A percentile compares a stretch with the other conserved stretches of the same genome.
Evolutionary conservation across 768 basidiomycete genomes (phyloP).

Genomic region (Amylocystis lapponica): DNA sequence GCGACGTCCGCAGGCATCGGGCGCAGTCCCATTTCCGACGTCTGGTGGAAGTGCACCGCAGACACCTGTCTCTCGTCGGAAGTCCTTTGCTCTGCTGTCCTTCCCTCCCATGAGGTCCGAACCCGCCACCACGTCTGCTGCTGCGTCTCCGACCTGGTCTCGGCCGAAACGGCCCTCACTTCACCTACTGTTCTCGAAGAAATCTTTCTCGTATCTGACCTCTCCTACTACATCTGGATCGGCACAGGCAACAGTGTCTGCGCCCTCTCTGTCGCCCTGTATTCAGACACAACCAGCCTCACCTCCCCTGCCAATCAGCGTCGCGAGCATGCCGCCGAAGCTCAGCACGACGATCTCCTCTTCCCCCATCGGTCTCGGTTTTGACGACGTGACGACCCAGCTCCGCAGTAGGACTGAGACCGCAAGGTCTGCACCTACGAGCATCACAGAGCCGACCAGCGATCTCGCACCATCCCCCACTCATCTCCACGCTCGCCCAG

Average conservation of each 20-base stretch:
- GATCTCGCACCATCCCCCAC: neutral
- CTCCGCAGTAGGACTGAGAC: constrained; percentile 2
- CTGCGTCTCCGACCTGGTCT: constrained; percentile 23
- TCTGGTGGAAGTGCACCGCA: constrained; percentile 25
- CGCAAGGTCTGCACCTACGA: constrained; percentile 5
- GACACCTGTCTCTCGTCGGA: constrained; percentile 29
- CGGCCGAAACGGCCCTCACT: constrained; percentile 64
- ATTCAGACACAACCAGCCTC: constrained; percentile 12
- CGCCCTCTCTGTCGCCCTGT: constrained; percentile 38
- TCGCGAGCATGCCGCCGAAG: constrained; percentile 16
- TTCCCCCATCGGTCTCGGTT: constrained; percentile 20
- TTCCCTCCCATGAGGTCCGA: constrained; percentile 26
- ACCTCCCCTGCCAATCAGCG: constrained; percentile 1
- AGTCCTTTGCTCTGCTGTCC: constrained; percentile 28
- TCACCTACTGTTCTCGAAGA: constrained; percentile 62
- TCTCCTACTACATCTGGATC: constrained; percentile 22
- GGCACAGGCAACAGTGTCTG: constrained; percentile 25
- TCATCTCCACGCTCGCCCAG: constrained; percentile 9
- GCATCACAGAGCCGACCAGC: neutral
- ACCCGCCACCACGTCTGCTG: constrained; percentile 4
- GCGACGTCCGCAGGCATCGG: constrained; percentile 9
- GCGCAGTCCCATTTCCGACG: constrained; percentile 41
- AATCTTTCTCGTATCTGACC: constrained; percentile 38
- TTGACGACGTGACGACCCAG: constrained; percentile 7
- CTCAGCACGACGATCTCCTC: constrained; percentile 21